phyloP scores from a whole-genome alignment of 2,329 filamentous ascomycete genomes.

The Hypoxylon sp. region DNA sequence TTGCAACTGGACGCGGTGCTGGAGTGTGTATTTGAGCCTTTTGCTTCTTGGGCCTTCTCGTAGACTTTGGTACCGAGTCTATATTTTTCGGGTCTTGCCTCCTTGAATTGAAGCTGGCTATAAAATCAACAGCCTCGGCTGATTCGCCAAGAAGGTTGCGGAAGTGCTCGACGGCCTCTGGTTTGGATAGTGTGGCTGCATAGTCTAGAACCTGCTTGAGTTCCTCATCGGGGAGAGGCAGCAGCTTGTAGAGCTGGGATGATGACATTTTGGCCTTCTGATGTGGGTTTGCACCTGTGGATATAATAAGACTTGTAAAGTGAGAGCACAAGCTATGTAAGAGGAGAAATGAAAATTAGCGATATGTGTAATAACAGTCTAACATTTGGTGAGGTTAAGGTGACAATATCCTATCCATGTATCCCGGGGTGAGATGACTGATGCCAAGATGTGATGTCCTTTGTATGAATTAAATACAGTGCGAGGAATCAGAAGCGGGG shows the following conservation, averaged over 20 bases:
- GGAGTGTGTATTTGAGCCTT: slow-evolving; percentile 70
- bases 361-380: too few relatives aligned
- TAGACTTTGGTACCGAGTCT: slow-evolving; percentile 59
- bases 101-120: slow-evolving; percentile 80
- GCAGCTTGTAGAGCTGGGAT: slow-evolving; percentile 77
- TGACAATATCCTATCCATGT: too few relatives aligned
- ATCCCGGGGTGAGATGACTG: too few relatives aligned
- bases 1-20: slow-evolving; percentile 68
- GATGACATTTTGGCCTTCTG: too few relatives aligned
- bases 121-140: slow-evolving; percentile 77
- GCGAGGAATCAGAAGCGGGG: too few relatives aligned
- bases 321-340: too few relatives aligned
- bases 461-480: too few relatives aligned
- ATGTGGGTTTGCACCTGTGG: too few relatives aligned
- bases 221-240: slow-evolving; percentile 86
- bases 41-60: slow-evolving; percentile 61
- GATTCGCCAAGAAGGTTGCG: slow-evolving; percentile 89
- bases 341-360: too few relatives aligned
- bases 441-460: too few relatives aligned
- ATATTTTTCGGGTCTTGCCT: slow-evolving; percentile 55
- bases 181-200: slow-evolving; percentile 76
- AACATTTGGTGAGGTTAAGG: too few relatives aligned
- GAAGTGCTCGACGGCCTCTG: slow-evolving; percentile 83
- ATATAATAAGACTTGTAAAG: too few relatives aligned
- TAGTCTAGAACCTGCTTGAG: slow-evolving; percentile 87